phyloP scores from a whole-genome alignment of 768 basidiomycete species.

The Pulveroboletus sp. region DNA sequence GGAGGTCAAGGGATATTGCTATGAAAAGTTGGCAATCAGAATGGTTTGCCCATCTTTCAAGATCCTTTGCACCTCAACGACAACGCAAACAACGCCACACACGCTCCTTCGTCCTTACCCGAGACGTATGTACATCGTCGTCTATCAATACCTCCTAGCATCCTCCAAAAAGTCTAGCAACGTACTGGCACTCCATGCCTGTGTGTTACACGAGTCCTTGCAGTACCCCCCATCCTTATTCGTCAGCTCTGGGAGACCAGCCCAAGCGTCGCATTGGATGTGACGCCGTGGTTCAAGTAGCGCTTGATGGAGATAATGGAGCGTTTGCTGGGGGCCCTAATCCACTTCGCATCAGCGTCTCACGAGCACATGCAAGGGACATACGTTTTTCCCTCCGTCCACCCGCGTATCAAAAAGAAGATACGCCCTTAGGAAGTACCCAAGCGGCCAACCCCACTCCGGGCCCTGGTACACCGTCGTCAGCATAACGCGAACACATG shows the following conservation, averaged over 20 bases:
- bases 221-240: slow-evolving; percentile 83
- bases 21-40: slow-evolving; percentile 16
- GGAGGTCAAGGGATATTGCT: slow-evolving; percentile 7
- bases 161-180: slow-evolving; percentile 83
- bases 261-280: slow-evolving; percentile 82
- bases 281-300: slow-evolving; percentile 68
- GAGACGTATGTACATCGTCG: neutral
- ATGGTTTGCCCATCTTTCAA: slow-evolving; percentile 4
- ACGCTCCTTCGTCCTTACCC: neutral
- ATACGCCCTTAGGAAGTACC: slow-evolving; percentile 93
- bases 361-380: slow-evolving; percentile 21
- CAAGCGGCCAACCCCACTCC: slow-evolving; percentile 93
- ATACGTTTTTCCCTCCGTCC: slow-evolving; percentile 64
- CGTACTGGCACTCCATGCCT: slow-evolving; percentile 96
- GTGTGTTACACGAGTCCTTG: slow-evolving; percentile 84
- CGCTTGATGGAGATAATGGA: slow-evolving; percentile 74
- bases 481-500: slow-evolving; percentile 2
- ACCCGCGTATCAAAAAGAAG: slow-evolving; percentile 75
- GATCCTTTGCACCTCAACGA: slow-evolving; percentile 2
- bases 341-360: neutral
- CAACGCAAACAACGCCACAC: slow-evolving; percentile 27
- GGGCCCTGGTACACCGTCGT: slow-evolving; percentile 54
- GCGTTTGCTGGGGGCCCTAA: slow-evolving; percentile 66
- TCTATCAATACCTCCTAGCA: slow-evolving; percentile 35
- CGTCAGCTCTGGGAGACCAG: slow-evolving; percentile 89